Percentiles rank a stretch among this genome's conserved stretches.
Conservation (phyloP, 2,329 filamentous ascomycete genomes). For the Diplocarpon rosae region DNA sequence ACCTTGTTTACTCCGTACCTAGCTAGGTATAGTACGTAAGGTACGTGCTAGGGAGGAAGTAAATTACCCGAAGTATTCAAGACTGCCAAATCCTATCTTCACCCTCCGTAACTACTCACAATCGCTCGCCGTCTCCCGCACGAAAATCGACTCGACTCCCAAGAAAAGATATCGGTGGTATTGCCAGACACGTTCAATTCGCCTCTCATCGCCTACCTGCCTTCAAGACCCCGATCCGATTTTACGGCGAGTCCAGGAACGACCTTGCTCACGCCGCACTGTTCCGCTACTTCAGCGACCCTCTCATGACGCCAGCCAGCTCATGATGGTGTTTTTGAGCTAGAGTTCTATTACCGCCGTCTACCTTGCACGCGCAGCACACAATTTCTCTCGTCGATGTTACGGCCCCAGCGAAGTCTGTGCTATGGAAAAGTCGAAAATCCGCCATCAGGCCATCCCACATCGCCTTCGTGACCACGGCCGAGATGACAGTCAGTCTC, state of each 20-base stretch:
- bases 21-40: too few relatives aligned
- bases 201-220: too few relatives aligned
- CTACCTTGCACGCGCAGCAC: slow-evolving; percentile 15
- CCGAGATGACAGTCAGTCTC: slow-evolving; percentile 4
- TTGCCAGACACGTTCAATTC: too few relatives aligned
- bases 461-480: slow-evolving; percentile 18
- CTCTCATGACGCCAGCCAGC: slow-evolving; percentile 11
- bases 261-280: neutral
- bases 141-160: too few relatives aligned
- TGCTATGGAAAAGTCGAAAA: slow-evolving; percentile 23
- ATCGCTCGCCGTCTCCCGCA: too few relatives aligned
- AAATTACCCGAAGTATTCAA: too few relatives aligned
- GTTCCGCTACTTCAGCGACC: neutral
- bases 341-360: slow-evolving; percentile 1
- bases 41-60: too few relatives aligned
- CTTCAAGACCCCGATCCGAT: too few relatives aligned
- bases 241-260: neutral
- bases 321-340: slow-evolving; percentile 22
- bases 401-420: slow-evolving; percentile 14
- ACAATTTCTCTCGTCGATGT: slow-evolving; percentile 16
- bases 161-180: too few relatives aligned
- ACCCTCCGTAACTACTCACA: too few relatives aligned
- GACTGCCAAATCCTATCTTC: too few relatives aligned
- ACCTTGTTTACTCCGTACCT: neutral
- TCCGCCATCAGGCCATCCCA: slow-evolving; percentile 15